Evolutionary conservation across 305 asterid species (phyloP), one percentile per base, ranked within the genome.

Genomic region (Solanum chacoense): DNA sequence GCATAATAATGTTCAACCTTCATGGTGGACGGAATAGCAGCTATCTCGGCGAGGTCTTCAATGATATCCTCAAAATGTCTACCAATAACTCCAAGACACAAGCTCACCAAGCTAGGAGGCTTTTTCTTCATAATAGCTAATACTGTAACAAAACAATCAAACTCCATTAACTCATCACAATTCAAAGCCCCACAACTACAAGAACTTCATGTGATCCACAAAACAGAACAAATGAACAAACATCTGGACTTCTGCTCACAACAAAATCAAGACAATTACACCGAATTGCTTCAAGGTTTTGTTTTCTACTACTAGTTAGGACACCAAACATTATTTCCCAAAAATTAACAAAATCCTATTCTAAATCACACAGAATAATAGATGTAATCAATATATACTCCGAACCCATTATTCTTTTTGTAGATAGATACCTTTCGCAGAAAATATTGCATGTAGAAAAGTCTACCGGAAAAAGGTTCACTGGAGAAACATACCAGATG

Each of bases 31-130:
- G 98, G 98, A 88, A 97, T 88, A 72, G 91, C 88, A 35, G 95
- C 91, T 55, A 96, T 92, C 67, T 93, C 96, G 2, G 98, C 87
- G 90, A 97, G 91, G 88, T 94, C 96, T 85, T 94, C 97, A 40
- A 93, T n/a, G 69, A 97, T 94, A 90, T 97, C 98, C 91, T 97
- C 98, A 14, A 97, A 95, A 90, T 97, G 94, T 91, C 90, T 91
- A 38, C 99, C 99, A 14, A 97, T 89, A 36, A 94, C 91, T 89
- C 99, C 99, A 40, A 97, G 87, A 89, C 99, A 97, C 94, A 96
- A 91, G 91, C 92, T 97, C 91, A 93, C 90, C 92, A 97, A 94
- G 91, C 96, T 94, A 88, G 96, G 97, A 26, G 98, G 92, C 88
- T 92, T 94, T 85, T 90, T 90, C 93, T 89, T 92, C 80, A 89